A percentile compares a stretch with the other conserved stretches of the same genome.
Evolutionary conservation across 192 early-diverging fungal species (phyloP).

Genomic region (Chytriomyces hyalinus): DNA sequence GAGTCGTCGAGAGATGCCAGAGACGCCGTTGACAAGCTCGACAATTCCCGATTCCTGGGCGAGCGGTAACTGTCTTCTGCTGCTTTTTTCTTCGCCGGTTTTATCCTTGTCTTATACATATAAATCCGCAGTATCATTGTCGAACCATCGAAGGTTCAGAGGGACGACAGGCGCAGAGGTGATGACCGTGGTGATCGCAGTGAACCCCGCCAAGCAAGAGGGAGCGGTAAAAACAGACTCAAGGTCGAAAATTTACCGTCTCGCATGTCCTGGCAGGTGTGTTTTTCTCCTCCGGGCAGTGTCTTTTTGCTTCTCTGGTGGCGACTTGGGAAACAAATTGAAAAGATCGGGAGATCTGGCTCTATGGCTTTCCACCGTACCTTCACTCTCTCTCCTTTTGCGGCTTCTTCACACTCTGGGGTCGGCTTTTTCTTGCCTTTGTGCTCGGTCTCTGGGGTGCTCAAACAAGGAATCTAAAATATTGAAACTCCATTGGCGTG

Average conservation of each 20-base stretch:
- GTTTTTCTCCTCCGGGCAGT: conserved; percentile 26
- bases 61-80: conserved; percentile 65
- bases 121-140: conserved; percentile 69
- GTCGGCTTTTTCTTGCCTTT: not conserved
- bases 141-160: conserved; percentile 66
- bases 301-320: not conserved
- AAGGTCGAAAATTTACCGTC: conserved; percentile 26
- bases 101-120: not conserved
- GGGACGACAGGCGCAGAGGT: conserved; percentile 42
- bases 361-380: too few relatives aligned
- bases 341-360: not conserved
- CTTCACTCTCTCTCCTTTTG: not conserved
- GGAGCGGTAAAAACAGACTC: conserved; percentile 23
- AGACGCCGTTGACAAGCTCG: conserved; percentile 85
- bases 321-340: not conserved
- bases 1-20: conserved; percentile 83
- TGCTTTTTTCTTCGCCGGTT: not conserved
- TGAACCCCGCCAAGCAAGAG: not conserved
- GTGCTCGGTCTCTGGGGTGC: not conserved
- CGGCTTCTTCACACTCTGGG: not conserved
- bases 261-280: conserved; percentile 46
- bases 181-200: conserved; percentile 13
- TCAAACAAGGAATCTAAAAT: not conserved
- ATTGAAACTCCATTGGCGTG: too few relatives aligned
- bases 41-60: conserved; percentile 81